Base-by-base conservation (phyloP, 495 filamentous ascomycete species). In the Viridothelium virens region DNA sequence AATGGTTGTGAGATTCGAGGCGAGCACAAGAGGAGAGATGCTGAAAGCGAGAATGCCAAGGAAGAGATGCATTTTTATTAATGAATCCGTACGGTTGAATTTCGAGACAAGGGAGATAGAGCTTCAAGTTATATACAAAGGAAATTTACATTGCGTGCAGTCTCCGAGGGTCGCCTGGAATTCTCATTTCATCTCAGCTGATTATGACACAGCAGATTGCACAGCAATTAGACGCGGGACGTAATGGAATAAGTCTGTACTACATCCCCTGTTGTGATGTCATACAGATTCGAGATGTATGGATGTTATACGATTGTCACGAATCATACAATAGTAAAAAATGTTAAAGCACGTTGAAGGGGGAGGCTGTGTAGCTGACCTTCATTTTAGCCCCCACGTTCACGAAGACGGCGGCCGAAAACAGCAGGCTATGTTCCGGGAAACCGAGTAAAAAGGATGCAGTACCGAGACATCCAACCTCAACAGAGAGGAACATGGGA, bases 291-390 rank as follows among this genome's bases (percentile, higher is more conserved):
- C 53, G 7, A 59, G 6, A 59, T 36, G 53, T 18, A 59, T 53
- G 31, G 31, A 59, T 59, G 31, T 9, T 59, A 18, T 59, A 59
- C 53, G 53, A 59, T 59, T 31, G 53, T 31, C 53, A 34, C 31
- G 53, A 59, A 31, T 59, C 53, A 59, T 59, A 31, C 31, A 36
- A 36, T 36, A 59, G 31, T 59, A 59, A 36, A 34, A 31, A 31
- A 59, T 33, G 36, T 59, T 10, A 1, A 59, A 59, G 53, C 25
- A 59, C 53, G 36, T 59, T 34, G 31, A 59, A 59, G 53, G 53
- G 31, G 53, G 53, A 59, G 53, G 53, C 53, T 59, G 53, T 59
- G 53, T 59, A 59, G 53, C 53, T 59, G 53, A 36, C 53, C 53
- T 59, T 34, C 53, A 4, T 59, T 34, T 59, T 14, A 59, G 53